Percentiles rank a stretch among this genome's conserved stretches.
These are phyloP conservation scores for Macrophomina phaseolina DNA, from an alignment of 2,329 filamentous ascomycete species.

Conservation along the genomic window DNA sequence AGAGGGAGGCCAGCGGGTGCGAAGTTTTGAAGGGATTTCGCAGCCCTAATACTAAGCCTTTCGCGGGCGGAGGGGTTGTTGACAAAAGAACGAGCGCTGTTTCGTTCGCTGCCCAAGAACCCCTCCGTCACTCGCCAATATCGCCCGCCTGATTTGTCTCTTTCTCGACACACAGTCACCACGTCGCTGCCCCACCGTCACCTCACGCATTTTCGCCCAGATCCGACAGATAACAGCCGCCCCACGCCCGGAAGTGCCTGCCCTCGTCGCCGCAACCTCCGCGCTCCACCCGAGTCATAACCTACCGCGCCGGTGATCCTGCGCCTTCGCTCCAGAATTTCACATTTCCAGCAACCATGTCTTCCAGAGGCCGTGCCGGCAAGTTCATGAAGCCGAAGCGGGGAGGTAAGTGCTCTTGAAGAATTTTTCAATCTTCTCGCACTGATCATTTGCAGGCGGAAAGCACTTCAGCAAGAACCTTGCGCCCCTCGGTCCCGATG, in stretches of 20 bases:
- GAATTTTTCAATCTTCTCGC: neutral
- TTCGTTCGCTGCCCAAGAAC: slow-evolving; percentile 23
- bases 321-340: slow-evolving; percentile 10
- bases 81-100: slow-evolving; percentile 27
- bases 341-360: slow-evolving; percentile 45
- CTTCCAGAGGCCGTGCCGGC: slow-evolving; percentile 77
- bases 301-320: neutral
- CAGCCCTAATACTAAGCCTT: slow-evolving; percentile 16
- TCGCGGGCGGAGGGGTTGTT: slow-evolving; percentile 2
- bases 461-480: slow-evolving; percentile 95
- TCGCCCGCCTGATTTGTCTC: slow-evolving; percentile 10
- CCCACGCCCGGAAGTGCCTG: neutral
- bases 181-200: neutral
- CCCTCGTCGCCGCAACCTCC: slow-evolving; percentile 5
- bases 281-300: slow-evolving; percentile 22
- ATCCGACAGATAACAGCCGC: neutral
- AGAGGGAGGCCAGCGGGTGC: slow-evolving; percentile 33
- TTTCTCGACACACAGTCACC: neutral
- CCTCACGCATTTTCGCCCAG: neutral
- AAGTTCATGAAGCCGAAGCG: slow-evolving; percentile 94
- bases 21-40: slow-evolving; percentile 46
- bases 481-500: slow-evolving; percentile 84
- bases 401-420: slow-evolving; percentile 68
- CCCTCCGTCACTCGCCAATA: slow-evolving; percentile 18
- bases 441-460: slow-evolving; percentile 67